Evolutionary conservation across 2,329 filamentous ascomycete species (phyloP), one percentile per base, ranked within the genome.

Genomic region (Alternaria postmessia): DNA sequence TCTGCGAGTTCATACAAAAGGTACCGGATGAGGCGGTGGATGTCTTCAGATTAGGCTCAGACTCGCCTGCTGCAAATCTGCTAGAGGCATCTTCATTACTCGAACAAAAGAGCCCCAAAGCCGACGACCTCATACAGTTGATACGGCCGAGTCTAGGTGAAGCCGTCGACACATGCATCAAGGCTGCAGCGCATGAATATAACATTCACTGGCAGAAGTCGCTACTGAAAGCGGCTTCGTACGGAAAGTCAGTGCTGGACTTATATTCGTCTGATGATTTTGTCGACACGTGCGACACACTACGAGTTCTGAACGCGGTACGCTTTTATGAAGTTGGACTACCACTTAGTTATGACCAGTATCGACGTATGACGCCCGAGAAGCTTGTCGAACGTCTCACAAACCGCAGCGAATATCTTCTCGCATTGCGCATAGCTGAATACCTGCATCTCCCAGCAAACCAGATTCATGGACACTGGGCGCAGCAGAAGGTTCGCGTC

Each of bases 241-340:
- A 97, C 76, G 95, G 95, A 62, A 99, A 99, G 78, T 98, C 95
- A 0, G 95, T 98, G 0, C 85, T 99, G 4, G 95, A 98, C 71
- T 89, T 98, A 12, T 99, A 98, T 80, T 97, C 95, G 78, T 97
- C 94, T 74, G 95, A 99, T 73, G 94, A 99, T 66, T 99, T 98
- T 79, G 95, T 99, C 54, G 94, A 98, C 64, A 98, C 97, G 90
- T 97, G 93, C 69, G 94, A 99, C 78, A 95, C 90, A 1, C 81
- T 99, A 16, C 90, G 95, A 16, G 94, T 99, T 0, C 84, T 99
- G 48, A 98, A 97, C 71, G 94, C 94, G 7, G 91, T 94, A 12
- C 89, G 95, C 52, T 96, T 91, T 77, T 98, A 95, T 75, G 91
- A 96, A 71, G 87, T 98, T 54, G 95, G 95, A 3, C 82, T 99